Base-by-base conservation (phyloP, 768 basidiomycete species). In the Serpula lacrymans region DNA sequence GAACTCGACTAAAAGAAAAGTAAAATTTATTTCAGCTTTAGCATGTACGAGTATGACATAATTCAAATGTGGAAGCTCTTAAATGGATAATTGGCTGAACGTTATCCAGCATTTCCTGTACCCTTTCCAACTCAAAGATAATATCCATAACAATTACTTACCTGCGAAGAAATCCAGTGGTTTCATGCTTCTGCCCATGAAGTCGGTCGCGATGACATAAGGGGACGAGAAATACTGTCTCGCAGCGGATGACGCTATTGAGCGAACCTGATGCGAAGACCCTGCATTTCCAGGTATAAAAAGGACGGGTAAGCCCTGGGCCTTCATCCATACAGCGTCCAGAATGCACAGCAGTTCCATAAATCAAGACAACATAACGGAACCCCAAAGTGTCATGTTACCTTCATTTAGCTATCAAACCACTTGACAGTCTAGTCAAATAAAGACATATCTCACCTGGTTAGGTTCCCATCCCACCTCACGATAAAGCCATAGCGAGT, bases 231-330 rank as follows among this genome's bases (percentile, higher is more conserved):
- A 89, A 56, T 77, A 93, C 51, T 94, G 90, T 37, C 88, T 73
- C 0, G 85, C 69, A 5, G 92, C 89, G 8, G 91, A 93, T 10
- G 90, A 92, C 4, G 95, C 95, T 51, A 98, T 92, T 10, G 91
- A 94, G 48, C 96, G 82, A 34, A 89, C 87, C 71, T 98, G 96
- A 49, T 80, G 83, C 24, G 87, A 93, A 2, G 90, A 94, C 5
- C 96, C 96, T 17, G 95, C 95, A 59, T 97, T 98, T 6, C 96
- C 96, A 2, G 96, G 96, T 30, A 98, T 85, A 67, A 97, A 99
- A 21, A 99, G 71, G 21, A 95, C 90, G n/a, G 96, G 96, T 13
- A 76, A 56, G 27, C 91, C 89, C 39, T 67, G 45, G 21, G 55
- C 41, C 60, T 62, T 42, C 26, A 14, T 32, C 25, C 37, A 29